Base-by-base conservation (phyloP, 768 basidiomycete genomes). In the Suillus placidus region DNA sequence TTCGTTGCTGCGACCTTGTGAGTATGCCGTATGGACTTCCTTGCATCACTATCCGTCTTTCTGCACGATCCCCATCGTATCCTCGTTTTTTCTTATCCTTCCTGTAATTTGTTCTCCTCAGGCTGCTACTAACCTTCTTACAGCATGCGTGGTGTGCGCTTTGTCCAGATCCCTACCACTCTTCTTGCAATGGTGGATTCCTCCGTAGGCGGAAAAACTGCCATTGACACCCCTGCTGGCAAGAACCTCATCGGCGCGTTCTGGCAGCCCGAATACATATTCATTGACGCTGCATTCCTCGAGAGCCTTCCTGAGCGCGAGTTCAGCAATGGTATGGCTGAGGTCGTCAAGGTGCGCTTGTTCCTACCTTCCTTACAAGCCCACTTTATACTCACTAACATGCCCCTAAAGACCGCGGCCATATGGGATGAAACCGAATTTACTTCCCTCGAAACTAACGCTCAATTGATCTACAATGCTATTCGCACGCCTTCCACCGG, bases 241-340 rank as follows among this genome's bases (percentile, higher is more conserved):
- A 99, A 99, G 82, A 99, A 99, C 78, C 86, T 99, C 69, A 94
- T 99, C 70, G 97, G 97, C 65, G 92, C 97, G 6, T 99, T 99
- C 83, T 95, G 95, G 94, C 97, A 99, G 78, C 97, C 97, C 0
- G 88, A 92, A 71, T 98, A 91, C 81, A 91, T 99, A 74, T 99
- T 99, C 80, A 97, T 98, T 69, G 97, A 99, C 75, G 91, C 93
- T 32, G 92, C 96, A 2, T 97, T 97, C 83, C 86, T 99, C 64
- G 94, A 95, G 73, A 95, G 94, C 1, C 88, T 99, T 2, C 96
- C 96, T 0, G 78, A 88, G 38, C 84, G 97, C 62, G 97, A 99
- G 76, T 94, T 99, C 67, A 92, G 94, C n/a, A 99, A 99, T 72
- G 97, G 97, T 43, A 97, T 99, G 92, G 97, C 97, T 0, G 97